A percentile compares a stretch with the other conserved stretches of the same genome.
Evolutionary conservation across 1,284 basidiomycete species (phyloP).

Genomic region (Heterobasidion annosum): DNA sequence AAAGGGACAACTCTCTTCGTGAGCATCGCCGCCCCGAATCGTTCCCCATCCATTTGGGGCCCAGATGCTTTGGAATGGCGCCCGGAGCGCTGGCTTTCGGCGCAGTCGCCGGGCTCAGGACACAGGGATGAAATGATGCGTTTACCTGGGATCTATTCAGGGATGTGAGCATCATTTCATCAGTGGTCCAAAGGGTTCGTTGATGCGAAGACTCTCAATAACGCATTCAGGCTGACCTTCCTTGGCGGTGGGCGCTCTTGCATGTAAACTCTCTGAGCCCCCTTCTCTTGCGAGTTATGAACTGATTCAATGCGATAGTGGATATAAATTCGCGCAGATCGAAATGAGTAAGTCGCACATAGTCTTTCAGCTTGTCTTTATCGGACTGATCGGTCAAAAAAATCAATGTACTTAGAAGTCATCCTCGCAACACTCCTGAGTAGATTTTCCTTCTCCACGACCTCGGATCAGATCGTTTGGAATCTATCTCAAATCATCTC

Average conservation of each 20-base stretch:
- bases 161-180: slow-evolving; percentile 9
- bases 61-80: slow-evolving; percentile 11
- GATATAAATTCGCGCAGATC: slow-evolving; percentile 10
- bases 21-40: slow-evolving; percentile 12
- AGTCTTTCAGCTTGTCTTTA: too few relatives aligned
- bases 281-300: background rate
- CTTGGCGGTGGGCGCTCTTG: slow-evolving; percentile 12
- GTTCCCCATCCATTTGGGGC: slow-evolving; percentile 10
- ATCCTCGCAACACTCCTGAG: background rate
- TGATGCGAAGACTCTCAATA: background rate
- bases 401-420: background rate
- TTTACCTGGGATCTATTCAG: slow-evolving; percentile 14
- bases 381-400: background rate
- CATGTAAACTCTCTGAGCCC: slow-evolving; percentile 8
- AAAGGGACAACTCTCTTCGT: slow-evolving; percentile 12
- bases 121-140: background rate
- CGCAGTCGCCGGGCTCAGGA: slow-evolving; percentile 4
- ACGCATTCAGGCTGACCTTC: slow-evolving; percentile 10
- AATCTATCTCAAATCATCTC: slow-evolving; percentile 1
- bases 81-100: slow-evolving; percentile 15
- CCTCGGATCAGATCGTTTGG: slow-evolving; percentile 1
- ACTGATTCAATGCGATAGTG: background rate
- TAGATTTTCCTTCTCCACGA: background rate
- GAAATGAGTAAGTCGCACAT: slow-evolving; percentile 9
- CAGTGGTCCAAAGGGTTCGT: background rate